phyloP scores from a whole-genome alignment of 2,329 filamentous ascomycete species.

The Colletotrichum cordylinicola region DNA sequence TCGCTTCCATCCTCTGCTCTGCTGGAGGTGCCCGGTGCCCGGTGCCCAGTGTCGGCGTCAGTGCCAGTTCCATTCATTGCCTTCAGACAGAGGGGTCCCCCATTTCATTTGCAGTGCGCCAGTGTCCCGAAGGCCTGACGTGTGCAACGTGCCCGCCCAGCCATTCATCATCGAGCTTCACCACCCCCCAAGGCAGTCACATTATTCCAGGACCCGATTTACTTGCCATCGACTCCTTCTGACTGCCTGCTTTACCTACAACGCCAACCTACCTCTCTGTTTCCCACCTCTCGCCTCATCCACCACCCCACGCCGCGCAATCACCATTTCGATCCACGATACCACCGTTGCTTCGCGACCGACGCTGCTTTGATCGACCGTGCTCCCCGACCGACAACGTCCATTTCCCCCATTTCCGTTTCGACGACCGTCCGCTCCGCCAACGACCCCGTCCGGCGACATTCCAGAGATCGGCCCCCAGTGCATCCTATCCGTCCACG shows the following conservation, averaged over 20 bases:
- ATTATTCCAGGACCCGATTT: slow-evolving; percentile 19
- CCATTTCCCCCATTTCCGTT: not conserved
- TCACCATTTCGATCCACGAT: slow-evolving; percentile 1
- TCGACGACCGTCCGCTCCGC: not conserved
- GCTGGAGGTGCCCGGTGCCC: not conserved
- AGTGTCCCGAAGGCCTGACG: slow-evolving; percentile 11
- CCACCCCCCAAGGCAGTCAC: slow-evolving; percentile 22
- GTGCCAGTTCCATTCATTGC: not conserved
- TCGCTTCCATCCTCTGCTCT: not conserved
- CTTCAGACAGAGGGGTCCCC: not conserved
- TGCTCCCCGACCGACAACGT: not conserved
- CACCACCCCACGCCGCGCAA: slow-evolving; percentile 15
- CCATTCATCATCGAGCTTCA: slow-evolving; percentile 19
- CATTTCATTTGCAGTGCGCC: not conserved
- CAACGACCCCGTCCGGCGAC: not conserved
- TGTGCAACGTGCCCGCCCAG: slow-evolving; percentile 11
- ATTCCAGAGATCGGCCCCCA: not conserved
- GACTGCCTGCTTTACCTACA: not conserved
- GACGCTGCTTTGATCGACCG: not conserved
- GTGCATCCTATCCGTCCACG: not conserved
- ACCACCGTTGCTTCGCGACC: not conserved
- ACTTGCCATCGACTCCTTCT: slow-evolving; percentile 2
- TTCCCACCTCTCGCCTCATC: slow-evolving; percentile 8
- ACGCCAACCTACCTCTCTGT: not conserved
- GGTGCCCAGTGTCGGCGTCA: not conserved